Conservation (phyloP, 192 early-diverging fungal species). For the Umbelopsis isabellina region DNA sequence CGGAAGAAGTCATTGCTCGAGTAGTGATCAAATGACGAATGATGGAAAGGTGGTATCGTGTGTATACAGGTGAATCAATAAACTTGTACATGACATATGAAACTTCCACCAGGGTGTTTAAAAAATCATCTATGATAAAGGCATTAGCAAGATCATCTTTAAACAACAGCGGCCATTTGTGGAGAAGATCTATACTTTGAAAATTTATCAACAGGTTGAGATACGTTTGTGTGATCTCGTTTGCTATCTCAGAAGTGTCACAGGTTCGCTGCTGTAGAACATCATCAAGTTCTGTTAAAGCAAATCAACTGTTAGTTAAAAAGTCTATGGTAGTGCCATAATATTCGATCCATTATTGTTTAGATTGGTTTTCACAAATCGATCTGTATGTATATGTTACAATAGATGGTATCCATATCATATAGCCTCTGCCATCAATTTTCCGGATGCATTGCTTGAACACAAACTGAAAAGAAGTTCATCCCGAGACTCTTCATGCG, state of each 20-base stretch:
- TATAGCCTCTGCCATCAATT: too few relatives aligned
- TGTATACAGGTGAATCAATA: conserved; percentile 52
- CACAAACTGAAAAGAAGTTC: too few relatives aligned
- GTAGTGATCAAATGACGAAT: conserved; percentile 33
- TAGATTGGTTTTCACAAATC: neutral
- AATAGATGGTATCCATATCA: too few relatives aligned
- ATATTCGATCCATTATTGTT: neutral
- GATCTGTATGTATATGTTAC: too few relatives aligned
- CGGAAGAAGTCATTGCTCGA: conserved; percentile 28
- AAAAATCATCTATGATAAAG: conserved; percentile 48
- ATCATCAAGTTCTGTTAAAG: conserved; percentile 38
- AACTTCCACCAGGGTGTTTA: conserved; percentile 45
- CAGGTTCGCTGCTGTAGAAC: conserved; percentile 23
- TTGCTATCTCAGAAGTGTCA: conserved; percentile 22
- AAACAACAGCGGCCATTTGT: neutral
- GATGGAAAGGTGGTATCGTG: conserved; percentile 36
- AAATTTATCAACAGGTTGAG: conserved; percentile 35
- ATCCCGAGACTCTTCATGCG: too few relatives aligned
- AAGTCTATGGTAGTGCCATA: neutral
- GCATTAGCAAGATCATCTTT: neutral
- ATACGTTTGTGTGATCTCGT: conserved; percentile 28
- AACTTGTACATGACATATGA: conserved; percentile 52
- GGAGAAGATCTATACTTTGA: conserved; percentile 27
- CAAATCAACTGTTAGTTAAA: neutral
- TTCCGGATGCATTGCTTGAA: too few relatives aligned